Evolutionary conservation across 2,329 filamentous ascomycete species (phyloP), one percentile per base, ranked within the genome.

Genomic region (Capronia epimyces): DNA sequence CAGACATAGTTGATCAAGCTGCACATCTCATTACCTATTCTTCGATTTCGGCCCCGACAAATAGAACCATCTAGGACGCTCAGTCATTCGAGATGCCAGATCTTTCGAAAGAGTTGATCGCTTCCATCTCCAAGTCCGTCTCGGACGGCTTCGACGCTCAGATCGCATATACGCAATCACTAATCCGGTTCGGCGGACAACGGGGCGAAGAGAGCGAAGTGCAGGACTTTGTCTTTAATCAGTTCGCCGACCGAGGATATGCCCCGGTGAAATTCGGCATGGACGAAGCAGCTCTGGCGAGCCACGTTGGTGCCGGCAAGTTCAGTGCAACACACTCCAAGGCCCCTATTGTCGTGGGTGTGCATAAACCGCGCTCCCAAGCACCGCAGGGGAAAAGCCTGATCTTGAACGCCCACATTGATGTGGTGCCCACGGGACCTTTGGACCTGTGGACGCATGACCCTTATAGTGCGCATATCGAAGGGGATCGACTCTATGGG

Each of bases 401-500:
- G 24, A 58, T 58, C n/a, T 37, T 58, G 18, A 58, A 58, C 36
- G 56, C 52, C 10, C 56, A 56, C 31, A 53, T 58, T 16, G 53
- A 58, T 22, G 48, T 58, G 15, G 56, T 58, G n/a, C 56, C 56
- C 12, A 27, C 49, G 16, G 56, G 52, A 7, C 56, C 56, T 2
- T 39, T 51, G 8, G 56, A 58, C 31, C 45, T 58, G 46, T 58
- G 56, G 56, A 46, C 36, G 3, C 41, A 51, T 25, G 49, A 58
- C 10, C 56, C 56, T 16, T 58, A 58, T 21, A 55, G 52, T 36
- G 56, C 34, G 12, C 46, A 44, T 13, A 56, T 58, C 9, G 53
- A 51, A 12, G 56, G 53, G 2, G 56, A 56, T 22, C 43, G 40
- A 24, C 47, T 55, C 10, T 58, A 58, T 42, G 56, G 56, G 4